Evolutionary conservation across 176 grass and related monocot species (phyloP), one percentile per base, ranked within the genome.

Genomic region (Musa acuminata): DNA sequence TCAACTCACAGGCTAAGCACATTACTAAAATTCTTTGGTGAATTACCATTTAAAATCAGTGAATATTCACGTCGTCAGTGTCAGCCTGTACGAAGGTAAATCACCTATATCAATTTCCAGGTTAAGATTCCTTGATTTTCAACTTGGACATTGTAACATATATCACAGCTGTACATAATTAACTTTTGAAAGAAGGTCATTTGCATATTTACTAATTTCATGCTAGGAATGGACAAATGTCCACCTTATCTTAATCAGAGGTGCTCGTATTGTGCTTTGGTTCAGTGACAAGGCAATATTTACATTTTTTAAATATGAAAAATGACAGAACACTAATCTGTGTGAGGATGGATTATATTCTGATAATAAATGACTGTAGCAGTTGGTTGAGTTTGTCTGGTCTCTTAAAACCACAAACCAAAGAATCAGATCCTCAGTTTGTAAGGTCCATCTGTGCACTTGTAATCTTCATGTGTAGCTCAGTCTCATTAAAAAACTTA

Each of bases 51-150:
- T 58, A 82, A 88, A 77, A 90, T 93, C 64, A 97, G 85, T 80
- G 93, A 93, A 97, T 97, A 85, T 72, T 97, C 93, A 79, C 82
- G 90, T 49, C 83, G 87, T 75, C 90, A 93, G 75, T 87, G 84
- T 85, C 90, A 97, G 81, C 84, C 81, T 80, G 55, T 89, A 71
- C 71, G 93, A 68, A 97, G 94, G 94, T 98, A 87, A 70, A 70
- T 70, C 24, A 2, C 63, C 11, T 22, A 65, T 25, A 65, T 26
- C 35, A 43, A 4, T 43, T 43, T 43, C 35, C 35, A 43, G 35
- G 35, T 43, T 43, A 43, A 43, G 35, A 43, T 43, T 43, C 35
- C 4, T 43, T 43, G 35, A 43, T 43, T 43, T 43, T 43, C 35
- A 43, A 43, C 35, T 43, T 43, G 35, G 35, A 43, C 35, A 43